Evolutionary conservation across 495 filamentous ascomycete genomes (phyloP).

Genomic region (Echria macrotheca): DNA sequence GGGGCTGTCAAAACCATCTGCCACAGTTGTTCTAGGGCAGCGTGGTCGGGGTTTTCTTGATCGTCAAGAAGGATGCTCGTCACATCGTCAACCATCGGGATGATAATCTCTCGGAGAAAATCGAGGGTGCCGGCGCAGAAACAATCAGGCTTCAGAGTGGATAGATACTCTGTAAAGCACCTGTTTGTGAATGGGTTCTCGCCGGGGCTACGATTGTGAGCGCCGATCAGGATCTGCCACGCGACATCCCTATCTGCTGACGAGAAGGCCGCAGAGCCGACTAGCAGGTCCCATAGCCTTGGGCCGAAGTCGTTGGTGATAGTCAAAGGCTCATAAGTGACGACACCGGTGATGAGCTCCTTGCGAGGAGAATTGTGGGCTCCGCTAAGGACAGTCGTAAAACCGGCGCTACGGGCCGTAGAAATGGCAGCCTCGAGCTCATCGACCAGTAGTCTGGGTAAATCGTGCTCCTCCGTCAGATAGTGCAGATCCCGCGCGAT

Average conservation of each 20-base stretch:
- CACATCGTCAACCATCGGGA: constrained; percentile 36
- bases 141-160: constrained; percentile 53
- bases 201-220: constrained; percentile 38
- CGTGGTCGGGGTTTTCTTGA: constrained; percentile 33
- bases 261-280: constrained; percentile 53
- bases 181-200: constrained; percentile 60
- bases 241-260: constrained; percentile 52
- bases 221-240: constrained; percentile 60
- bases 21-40: constrained; percentile 77
- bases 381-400: constrained; percentile 35
- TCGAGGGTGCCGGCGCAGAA: constrained; percentile 62
- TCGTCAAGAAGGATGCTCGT: constrained; percentile 39
- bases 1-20: constrained; percentile 69
- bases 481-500: constrained; percentile 28
- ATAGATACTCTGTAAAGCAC: constrained; percentile 63
- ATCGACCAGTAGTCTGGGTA: constrained; percentile 42
- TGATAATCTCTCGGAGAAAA: constrained; percentile 52
- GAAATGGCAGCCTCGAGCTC: constrained; percentile 43
- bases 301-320: constrained; percentile 57
- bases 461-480: constrained; percentile 38
- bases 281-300: constrained; percentile 61
- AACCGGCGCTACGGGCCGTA: constrained; percentile 28
- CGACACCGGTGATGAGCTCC: constrained; percentile 52
- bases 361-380: constrained; percentile 45
- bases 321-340: constrained; percentile 52